These are phyloP conservation scores for Ilyonectria sp. DNA, from an alignment of 2,329 filamentous ascomycete genomes.

Conservation along the genomic window DNA sequence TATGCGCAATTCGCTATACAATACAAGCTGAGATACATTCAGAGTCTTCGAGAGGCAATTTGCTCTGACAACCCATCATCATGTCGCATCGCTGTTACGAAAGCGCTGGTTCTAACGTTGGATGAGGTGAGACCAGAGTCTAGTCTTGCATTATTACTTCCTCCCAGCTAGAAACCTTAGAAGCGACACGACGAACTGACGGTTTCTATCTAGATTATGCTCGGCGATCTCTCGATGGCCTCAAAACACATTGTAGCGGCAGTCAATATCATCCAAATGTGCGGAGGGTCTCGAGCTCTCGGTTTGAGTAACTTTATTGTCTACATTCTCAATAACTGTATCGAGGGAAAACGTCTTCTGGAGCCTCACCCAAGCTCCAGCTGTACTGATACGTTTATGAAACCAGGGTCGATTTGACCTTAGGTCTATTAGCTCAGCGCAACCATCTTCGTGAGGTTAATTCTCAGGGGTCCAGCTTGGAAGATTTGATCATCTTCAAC, in stretches of 20 bases:
- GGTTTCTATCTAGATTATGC: conserved; percentile 18
- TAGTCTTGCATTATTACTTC: not conserved
- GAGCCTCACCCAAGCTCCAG: not conserved
- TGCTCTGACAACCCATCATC: not conserved
- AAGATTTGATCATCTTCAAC: too few relatives aligned
- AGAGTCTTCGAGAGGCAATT: conserved; percentile 21
- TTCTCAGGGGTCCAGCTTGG: too few relatives aligned
- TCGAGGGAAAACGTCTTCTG: conserved; percentile 23
- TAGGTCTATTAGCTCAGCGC: conserved; percentile 22
- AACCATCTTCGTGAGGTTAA: too few relatives aligned
- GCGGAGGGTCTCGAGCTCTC: conserved; percentile 20
- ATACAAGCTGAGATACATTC: conserved; percentile 30
- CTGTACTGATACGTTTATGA: conserved; percentile 4
- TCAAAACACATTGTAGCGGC: conserved; percentile 25
- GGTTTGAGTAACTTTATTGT: conserved; percentile 25
- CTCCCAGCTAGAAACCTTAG: too few relatives aligned
- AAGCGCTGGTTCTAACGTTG: conserved; percentile 26
- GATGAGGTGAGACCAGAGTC: conserved; percentile 26
- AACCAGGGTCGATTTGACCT: not conserved
- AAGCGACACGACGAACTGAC: not conserved
- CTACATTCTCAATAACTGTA: conserved; percentile 20
- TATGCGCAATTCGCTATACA: conserved; percentile 27
- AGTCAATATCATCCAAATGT: conserved; percentile 16
- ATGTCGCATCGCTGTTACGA: conserved; percentile 19
- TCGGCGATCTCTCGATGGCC: conserved; percentile 28